phyloP scores from a whole-genome alignment of 768 basidiomycete species.

The Lactarius hengduanensis region DNA sequence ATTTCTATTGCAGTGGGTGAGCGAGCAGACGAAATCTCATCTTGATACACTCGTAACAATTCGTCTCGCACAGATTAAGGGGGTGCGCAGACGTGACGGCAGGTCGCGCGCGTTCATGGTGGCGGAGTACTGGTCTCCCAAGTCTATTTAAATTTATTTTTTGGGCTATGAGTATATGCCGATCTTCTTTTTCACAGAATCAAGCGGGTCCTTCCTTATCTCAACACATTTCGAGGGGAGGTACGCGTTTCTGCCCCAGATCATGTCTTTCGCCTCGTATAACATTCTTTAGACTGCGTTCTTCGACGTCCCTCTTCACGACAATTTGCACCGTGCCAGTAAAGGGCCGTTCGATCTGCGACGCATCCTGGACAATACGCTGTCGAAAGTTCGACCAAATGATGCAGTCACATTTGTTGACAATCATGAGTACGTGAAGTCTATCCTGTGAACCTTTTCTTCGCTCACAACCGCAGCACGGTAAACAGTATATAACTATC shows the following conservation, averaged over 20 bases:
- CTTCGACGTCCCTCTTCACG: conserved; percentile 89
- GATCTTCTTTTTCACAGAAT: conserved; percentile 41
- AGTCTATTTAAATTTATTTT: conserved; percentile 42
- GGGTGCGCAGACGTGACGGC: conserved; percentile 45
- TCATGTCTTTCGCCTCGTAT: conserved; percentile 1
- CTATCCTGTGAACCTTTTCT: conserved; percentile 12
- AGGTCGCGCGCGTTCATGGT: conserved; percentile 57
- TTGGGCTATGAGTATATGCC: conserved; percentile 10
- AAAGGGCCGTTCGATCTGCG: conserved; percentile 76
- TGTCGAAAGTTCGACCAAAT: conserved; percentile 64
- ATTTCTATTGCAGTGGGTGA: conserved; percentile 70
- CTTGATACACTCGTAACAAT: conserved; percentile 9
- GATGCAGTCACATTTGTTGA: conserved; percentile 91
- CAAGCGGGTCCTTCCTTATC: conserved; percentile 49
- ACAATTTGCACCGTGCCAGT: conserved; percentile 79
- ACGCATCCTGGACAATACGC: conserved; percentile 63
- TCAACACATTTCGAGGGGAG: conserved; percentile 62
- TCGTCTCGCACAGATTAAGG: conserved; percentile 45
- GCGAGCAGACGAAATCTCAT: conserved; percentile 27
- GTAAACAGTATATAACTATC: conserved; percentile 39
- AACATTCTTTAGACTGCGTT: conserved; percentile 62
- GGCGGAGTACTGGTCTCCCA: conserved; percentile 82
- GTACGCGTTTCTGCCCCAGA: conserved; percentile 38
- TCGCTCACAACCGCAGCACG: conserved; percentile 46
- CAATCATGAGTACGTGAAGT: conserved; percentile 73